phyloP scores from a whole-genome alignment of 179 eudicot genomes.

The Corrigiola litoralis region DNA sequence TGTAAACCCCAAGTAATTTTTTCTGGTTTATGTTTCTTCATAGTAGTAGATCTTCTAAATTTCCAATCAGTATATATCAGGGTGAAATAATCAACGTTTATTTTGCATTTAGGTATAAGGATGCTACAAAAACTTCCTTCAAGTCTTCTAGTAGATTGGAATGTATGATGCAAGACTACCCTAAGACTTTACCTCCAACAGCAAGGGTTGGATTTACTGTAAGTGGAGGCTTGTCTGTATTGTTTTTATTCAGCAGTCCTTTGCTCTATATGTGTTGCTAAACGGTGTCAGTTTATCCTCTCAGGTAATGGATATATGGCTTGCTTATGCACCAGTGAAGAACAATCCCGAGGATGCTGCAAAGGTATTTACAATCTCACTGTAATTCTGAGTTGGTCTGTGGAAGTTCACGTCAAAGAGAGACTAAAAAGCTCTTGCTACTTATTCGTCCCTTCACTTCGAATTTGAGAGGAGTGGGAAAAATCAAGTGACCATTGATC shows the following conservation, averaged over 20 bases:
- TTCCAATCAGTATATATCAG: too few species aligned
- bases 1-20: slow-evolving; percentile 87
- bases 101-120: slow-evolving; percentile 63
- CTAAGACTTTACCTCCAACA: slow-evolving; percentile 88
- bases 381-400: background rate
- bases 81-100: background rate
- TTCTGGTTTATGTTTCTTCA: background rate
- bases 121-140: slow-evolving; percentile 74
- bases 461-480: background rate
- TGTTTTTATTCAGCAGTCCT: slow-evolving; percentile 2
- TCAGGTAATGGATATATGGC: slow-evolving; percentile 93
- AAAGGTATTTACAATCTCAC: slow-evolving; percentile 43
- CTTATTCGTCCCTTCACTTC: background rate
- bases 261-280: background rate
- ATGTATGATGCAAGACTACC: slow-evolving; percentile 99
- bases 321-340: slow-evolving; percentile 98
- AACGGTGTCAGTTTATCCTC: slow-evolving; percentile 5
- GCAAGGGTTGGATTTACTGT: slow-evolving; percentile 98
- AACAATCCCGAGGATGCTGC: slow-evolving; percentile 99
- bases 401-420: background rate
- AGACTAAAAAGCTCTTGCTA: background rate
- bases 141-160: slow-evolving; percentile 97
- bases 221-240: slow-evolving; percentile 21
- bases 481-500: background rate
- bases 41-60: too few species aligned